phyloP scores from a whole-genome alignment of 2,329 filamentous ascomycete species.

The Plenodomus biglobosus region DNA sequence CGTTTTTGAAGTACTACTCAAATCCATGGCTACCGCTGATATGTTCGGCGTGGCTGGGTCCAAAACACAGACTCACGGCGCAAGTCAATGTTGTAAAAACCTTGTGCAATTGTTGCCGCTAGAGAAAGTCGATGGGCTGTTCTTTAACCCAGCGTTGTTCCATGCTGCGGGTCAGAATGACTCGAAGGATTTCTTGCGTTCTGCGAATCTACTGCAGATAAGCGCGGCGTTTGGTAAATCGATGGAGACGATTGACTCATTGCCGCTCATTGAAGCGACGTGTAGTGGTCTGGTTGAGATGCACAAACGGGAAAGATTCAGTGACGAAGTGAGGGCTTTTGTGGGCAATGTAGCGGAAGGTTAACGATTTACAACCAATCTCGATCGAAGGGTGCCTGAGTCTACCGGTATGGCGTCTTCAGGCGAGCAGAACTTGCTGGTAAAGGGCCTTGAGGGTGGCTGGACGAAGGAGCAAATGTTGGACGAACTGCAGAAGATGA shows the following conservation, averaged over 20 bases:
- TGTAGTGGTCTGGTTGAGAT: conserved; percentile 48
- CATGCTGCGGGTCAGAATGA: conserved; percentile 64
- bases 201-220: conserved; percentile 64
- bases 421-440: conserved; percentile 59
- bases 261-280: conserved; percentile 51
- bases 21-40: conserved; percentile 61
- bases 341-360: conserved; percentile 58
- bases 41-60: conserved; percentile 60
- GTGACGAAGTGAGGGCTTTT: conserved; percentile 50
- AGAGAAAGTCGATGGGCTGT: conserved; percentile 60
- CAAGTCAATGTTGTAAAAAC: conserved; percentile 65
- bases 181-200: conserved; percentile 52
- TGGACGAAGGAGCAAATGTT: conserved; percentile 49
- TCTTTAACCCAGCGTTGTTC: conserved; percentile 65
- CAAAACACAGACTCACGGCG: conserved; percentile 61
- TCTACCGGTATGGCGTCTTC: conserved; percentile 62
- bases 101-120: conserved; percentile 59
- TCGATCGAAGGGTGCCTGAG: conserved; percentile 59
- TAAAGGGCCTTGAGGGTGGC: conserved; percentile 47
- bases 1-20: conserved; percentile 61
- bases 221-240: conserved; percentile 64
- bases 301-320: conserved; percentile 44
- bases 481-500: conserved; percentile 45
- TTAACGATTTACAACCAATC: conserved; percentile 64
- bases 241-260: conserved; percentile 62